These are phyloP conservation scores for Petunia axillaris DNA, from an alignment of 257 asterid genomes.

Conservation along the genomic window DNA sequence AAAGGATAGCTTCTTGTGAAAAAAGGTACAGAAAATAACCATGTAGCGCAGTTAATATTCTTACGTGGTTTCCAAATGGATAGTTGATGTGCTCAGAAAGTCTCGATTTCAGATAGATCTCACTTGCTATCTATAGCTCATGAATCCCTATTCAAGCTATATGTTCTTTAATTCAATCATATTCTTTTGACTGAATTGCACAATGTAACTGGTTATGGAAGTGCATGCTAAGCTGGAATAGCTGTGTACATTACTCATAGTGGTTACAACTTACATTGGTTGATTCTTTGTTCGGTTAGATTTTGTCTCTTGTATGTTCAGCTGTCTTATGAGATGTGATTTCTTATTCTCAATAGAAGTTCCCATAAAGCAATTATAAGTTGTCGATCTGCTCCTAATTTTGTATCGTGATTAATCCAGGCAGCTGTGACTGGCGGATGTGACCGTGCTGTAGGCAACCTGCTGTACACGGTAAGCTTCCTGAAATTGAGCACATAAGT, in stretches of 20 bases:
- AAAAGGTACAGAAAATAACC: neutral
- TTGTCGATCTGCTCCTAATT: neutral
- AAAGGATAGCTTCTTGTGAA: constrained; percentile 11
- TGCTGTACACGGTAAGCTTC: constrained; percentile 71
- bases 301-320: neutral
- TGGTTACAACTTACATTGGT: neutral
- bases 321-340: neutral
- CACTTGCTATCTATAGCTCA: neutral
- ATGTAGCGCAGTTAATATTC: neutral
- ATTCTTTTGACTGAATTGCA: neutral
- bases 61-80: neutral
- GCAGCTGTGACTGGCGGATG: constrained; percentile 80
- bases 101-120: neutral
- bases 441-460: constrained; percentile 80
- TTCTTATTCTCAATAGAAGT: neutral
- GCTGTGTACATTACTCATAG: neutral
- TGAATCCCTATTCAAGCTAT: neutral
- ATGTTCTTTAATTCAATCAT: neutral
- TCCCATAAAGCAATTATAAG: neutral
- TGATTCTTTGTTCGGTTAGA: constrained; percentile 10
- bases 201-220: neutral
- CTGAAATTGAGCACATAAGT: neutral
- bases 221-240: neutral
- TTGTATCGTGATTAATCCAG: constrained; percentile 41
- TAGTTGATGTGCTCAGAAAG: neutral